Conservation (phyloP, 306 rosid species). For the Sphenostylis stenocarpa region DNA sequence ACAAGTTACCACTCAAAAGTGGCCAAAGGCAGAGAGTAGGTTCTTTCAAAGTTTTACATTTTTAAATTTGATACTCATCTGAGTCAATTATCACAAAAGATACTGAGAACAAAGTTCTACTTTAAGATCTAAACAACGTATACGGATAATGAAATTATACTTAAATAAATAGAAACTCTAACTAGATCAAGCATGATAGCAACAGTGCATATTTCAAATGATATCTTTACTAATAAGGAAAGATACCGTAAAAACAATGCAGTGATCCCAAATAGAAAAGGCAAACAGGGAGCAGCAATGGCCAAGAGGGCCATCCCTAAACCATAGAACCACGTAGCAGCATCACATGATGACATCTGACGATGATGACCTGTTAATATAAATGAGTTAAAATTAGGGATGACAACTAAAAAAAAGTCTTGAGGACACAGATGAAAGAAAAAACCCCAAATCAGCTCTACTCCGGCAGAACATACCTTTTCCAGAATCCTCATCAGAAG, state of each 20-base stretch:
- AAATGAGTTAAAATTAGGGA: slow-evolving; percentile 9
- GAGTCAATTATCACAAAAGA: slow-evolving; percentile 12
- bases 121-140: slow-evolving; percentile 4
- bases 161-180: slow-evolving; percentile 11
- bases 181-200: slow-evolving; percentile 6
- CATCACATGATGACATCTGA: slow-evolving; percentile 46
- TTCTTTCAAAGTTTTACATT: slow-evolving; percentile 7
- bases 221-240: slow-evolving; percentile 18
- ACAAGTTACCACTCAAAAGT: neutral
- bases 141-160: neutral
- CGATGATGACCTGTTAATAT: slow-evolving; percentile 68
- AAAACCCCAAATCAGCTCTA: slow-evolving; percentile 10
- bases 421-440: slow-evolving; percentile 17
- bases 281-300: slow-evolving; percentile 38
- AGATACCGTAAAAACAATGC: slow-evolving; percentile 78
- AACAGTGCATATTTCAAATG: neutral
- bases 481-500: slow-evolving; percentile 62
- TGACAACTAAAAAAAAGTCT: neutral
- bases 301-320: slow-evolving; percentile 45
- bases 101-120: neutral
- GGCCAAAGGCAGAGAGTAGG: neutral
- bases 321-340: slow-evolving; percentile 39
- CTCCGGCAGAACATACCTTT: slow-evolving; percentile 57
- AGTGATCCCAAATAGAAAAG: slow-evolving; percentile 56
- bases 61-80: neutral